Evolutionary conservation across 2,329 filamentous ascomycete genomes (phyloP).

Genomic region (Fusarium ambrosium): DNA sequence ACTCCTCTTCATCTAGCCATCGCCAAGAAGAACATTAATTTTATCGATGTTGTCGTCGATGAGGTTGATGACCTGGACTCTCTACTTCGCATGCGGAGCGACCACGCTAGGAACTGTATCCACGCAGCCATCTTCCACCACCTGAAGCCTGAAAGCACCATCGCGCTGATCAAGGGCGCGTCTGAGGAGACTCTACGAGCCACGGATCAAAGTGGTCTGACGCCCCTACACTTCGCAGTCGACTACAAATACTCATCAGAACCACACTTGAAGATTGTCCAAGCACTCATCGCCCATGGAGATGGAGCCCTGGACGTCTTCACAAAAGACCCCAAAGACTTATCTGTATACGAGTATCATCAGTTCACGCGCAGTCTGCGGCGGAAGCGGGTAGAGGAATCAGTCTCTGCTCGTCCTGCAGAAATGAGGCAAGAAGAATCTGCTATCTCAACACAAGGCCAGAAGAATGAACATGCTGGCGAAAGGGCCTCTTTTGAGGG

Average conservation of each 20-base stretch:
- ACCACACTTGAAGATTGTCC: not conserved
- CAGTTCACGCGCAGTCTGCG: not conserved
- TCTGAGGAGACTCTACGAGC: not conserved
- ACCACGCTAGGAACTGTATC: not conserved
- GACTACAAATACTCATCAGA: not conserved
- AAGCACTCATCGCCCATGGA: not conserved
- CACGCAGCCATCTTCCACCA: not conserved
- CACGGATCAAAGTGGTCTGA: not conserved
- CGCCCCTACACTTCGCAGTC: not conserved
- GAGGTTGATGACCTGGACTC: not conserved
- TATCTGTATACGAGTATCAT: not conserved
- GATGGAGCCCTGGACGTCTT: not conserved
- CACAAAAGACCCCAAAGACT: not conserved
- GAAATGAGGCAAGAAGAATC: not conserved
- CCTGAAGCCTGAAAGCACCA: not conserved
- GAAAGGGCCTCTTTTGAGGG: not conserved
- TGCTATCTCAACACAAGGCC: not conserved
- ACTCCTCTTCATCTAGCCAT: not conserved
- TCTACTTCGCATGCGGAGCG: not conserved
- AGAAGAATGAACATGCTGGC: not conserved
- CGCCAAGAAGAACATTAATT: not conserved
- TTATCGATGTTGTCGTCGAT: not conserved
- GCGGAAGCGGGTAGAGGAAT: not conserved
- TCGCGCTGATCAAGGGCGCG: not conserved
- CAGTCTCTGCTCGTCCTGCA: not conserved